Evolutionary conservation across 768 basidiomycete genomes (phyloP).

Genomic region (Lactarius indigo): DNA sequence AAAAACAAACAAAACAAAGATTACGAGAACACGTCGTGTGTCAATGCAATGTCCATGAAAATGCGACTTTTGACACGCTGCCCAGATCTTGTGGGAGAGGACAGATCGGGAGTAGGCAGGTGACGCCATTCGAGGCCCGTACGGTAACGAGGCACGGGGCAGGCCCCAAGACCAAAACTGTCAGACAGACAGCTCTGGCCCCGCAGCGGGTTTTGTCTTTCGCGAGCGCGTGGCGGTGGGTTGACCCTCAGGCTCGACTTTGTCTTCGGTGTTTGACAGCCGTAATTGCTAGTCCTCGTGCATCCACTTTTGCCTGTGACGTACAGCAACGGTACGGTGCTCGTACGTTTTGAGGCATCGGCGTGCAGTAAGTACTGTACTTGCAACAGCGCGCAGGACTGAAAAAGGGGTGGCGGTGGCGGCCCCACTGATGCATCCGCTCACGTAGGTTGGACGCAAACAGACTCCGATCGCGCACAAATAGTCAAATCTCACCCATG

Average conservation of each 20-base stretch:
- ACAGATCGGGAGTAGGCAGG: background rate
- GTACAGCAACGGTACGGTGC: background rate
- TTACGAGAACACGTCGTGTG: background rate
- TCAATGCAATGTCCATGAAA: too few species aligned
- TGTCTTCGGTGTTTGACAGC: background rate
- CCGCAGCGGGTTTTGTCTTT: background rate
- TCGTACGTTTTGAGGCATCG: background rate
- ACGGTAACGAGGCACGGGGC: background rate
- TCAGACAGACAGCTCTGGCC: background rate
- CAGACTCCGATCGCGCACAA: background rate
- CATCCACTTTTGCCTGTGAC: background rate
- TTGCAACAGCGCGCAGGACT: background rate
- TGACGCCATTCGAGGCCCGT: background rate
- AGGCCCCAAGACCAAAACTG: background rate
- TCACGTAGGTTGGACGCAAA: background rate
- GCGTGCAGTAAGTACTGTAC: background rate
- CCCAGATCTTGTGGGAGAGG: too few species aligned
- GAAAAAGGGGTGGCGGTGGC: background rate
- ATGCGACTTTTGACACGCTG: too few species aligned
- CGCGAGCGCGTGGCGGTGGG: background rate
- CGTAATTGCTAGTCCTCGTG: background rate
- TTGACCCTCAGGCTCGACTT: background rate
- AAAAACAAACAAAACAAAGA: too few species aligned
- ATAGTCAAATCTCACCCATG: background rate
- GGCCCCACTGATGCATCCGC: background rate